Base-by-base conservation (phyloP, 1,284 basidiomycete genomes). In the Apiotrichum veenhuisii region DNA sequence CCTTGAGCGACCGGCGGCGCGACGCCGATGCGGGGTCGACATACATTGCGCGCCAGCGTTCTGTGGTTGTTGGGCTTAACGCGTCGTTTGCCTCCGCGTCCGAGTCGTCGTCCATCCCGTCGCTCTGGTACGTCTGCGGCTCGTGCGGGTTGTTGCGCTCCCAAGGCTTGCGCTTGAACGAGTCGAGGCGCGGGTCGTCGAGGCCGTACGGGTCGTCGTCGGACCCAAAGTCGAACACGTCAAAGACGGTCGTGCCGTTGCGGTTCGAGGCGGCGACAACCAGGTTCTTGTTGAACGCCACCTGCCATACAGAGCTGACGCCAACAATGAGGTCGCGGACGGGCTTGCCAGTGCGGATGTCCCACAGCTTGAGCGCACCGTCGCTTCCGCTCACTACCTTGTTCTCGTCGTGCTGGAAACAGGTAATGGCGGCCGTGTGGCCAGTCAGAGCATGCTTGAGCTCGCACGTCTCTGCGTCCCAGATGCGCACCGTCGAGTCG, bases 321-420 rank as follows among this genome's bases (percentile, higher is more conserved):
- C 89, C 89, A 1, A 87, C 88, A 59, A 96, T 80, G 59, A 97
- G 79, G 74, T 96, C 93, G 41, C 90, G 82, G 20, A 91, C 85
- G 52, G 89, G 85, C 0, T 82, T 82, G 26, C 93, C 92, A 57
- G 91, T 88, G 46, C 85, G 80, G 58, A 94, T 83, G 72, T 96
- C 89, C 94, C 94, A 97, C 84, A 96, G 88, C 81, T 96, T 96
- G 64, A 97, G 81, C 42, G 89, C 91, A n/a, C 93, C 94, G 68
- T 96, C 93, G 12, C 87, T 89, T 9, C 94, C 93, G 65, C 87
- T 90, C 43, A 97, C 82, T 50, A 97, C 90, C 73, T 95, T 95
- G 81, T 90, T 89, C 72, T 96, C 93, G 71, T 96, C 93, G 68
- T 96, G 93, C 76, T 93, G 89, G 83, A 96, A 96, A 76, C 93